Conservation (phyloP, 108 stramenopile species). For the Fistulifera pelliculosa region DNA sequence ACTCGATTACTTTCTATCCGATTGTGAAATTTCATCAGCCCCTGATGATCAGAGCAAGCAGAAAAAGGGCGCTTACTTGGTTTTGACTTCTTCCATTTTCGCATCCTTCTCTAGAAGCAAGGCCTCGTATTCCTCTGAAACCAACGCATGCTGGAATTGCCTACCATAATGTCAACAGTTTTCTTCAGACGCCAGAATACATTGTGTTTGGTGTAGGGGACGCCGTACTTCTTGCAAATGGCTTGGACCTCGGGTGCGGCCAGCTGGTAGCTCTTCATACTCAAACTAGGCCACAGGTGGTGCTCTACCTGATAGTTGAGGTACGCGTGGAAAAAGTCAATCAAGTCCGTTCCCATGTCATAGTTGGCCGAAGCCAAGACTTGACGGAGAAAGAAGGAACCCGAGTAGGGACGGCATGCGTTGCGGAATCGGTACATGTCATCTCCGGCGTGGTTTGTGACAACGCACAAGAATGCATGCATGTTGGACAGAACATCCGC, state of each 20-base stretch:
- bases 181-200: constrained; percentile 72
- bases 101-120: constrained; percentile 5
- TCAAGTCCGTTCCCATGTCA: constrained; percentile 56
- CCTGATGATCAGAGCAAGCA: too few species aligned
- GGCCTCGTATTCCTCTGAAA: constrained; percentile 64
- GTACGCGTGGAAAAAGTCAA: constrained; percentile 83
- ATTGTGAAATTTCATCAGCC: too few species aligned
- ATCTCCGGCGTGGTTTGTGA: constrained; percentile 85
- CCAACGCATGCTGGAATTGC: constrained; percentile 66
- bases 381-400: constrained; percentile 83
- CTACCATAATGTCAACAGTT: constrained; percentile 83
- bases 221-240: constrained; percentile 72
- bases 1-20: too few species aligned
- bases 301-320: constrained; percentile 92
- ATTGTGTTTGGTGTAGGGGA: constrained; percentile 83
- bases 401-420: constrained; percentile 71
- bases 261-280: constrained; percentile 81
- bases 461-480: constrained; percentile 80
- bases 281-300: constrained; percentile 81
- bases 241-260: constrained; percentile 65
- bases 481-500: constrained; percentile 81
- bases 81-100: too few species aligned
- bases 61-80: too few species aligned
- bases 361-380: constrained; percentile 81
- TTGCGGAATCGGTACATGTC: constrained; percentile 88